Conservation (phyloP, 352 stramenopile species). For the Aphanomyces cochlioides region DNA sequence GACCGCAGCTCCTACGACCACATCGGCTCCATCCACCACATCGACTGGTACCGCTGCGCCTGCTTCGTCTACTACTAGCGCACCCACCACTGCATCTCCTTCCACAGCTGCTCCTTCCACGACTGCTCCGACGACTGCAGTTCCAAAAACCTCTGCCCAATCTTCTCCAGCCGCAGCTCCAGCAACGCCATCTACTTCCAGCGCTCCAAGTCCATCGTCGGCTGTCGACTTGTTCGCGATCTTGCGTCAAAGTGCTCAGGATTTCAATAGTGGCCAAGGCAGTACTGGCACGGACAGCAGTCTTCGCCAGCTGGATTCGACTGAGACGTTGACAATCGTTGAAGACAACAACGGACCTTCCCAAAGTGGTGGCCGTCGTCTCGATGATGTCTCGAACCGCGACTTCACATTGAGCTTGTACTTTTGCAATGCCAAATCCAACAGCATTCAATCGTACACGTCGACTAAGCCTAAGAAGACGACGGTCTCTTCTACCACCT, state of each 20-base stretch:
- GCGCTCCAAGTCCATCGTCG: not conserved
- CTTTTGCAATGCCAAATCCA: slow-evolving; percentile 24
- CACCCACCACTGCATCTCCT: not conserved
- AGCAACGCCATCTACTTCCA: not conserved
- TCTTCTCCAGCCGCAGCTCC: not conserved
- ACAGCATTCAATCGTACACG: slow-evolving; percentile 27
- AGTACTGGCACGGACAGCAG: not conserved
- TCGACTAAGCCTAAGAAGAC: not conserved
- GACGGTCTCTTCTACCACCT: not conserved
- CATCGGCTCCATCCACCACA: not conserved
- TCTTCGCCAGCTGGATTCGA: not conserved
- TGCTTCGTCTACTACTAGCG: not conserved
- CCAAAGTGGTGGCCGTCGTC: not conserved
- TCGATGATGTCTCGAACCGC: slow-evolving; percentile 5
- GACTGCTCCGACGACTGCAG: not conserved
- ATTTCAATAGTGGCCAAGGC: not conserved
- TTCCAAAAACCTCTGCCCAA: not conserved
- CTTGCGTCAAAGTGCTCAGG: slow-evolving; percentile 11
- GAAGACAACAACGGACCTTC: slow-evolving; percentile 4
- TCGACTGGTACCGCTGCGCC: not conserved
- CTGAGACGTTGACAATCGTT: slow-evolving; percentile 2
- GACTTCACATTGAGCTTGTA: slow-evolving; percentile 15
- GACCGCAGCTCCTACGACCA: slow-evolving; percentile 1
- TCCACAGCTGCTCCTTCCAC: not conserved
- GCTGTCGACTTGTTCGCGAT: slow-evolving; percentile 15